A percentile compares a stretch with the other conserved stretches of the same genome.
These are phyloP conservation scores for Candida sithepensis DNA, from an alignment of 805 yeast genomes.

Conservation along the genomic window DNA sequence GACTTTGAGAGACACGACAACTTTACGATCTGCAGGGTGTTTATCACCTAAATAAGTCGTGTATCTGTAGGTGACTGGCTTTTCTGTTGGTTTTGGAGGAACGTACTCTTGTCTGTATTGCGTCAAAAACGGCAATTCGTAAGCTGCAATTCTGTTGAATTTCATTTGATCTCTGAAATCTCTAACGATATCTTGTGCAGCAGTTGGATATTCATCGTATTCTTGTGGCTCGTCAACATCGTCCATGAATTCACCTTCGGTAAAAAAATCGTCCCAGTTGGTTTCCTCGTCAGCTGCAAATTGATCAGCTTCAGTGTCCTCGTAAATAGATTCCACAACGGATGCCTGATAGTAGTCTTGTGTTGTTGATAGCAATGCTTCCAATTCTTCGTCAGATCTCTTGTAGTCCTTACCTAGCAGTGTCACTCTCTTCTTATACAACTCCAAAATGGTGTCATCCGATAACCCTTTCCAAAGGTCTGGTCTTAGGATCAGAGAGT, in stretches of 20 bases:
- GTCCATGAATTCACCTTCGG: conserved; percentile 30
- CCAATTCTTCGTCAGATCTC: conserved; percentile 49
- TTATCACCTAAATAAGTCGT: conserved; percentile 71
- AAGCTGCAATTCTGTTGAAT: conserved; percentile 80
- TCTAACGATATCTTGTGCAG: conserved; percentile 67
- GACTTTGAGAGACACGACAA: conserved; percentile 54
- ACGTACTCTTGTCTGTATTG: conserved; percentile 69
- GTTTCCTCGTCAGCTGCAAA: conserved; percentile 37
- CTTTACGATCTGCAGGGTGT: conserved; percentile 68
- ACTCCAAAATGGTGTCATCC: conserved; percentile 54
- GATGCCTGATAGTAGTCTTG: conserved; percentile 25
- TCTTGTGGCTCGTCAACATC: conserved; percentile 38
- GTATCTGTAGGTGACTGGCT: conserved; percentile 66
- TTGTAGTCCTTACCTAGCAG: conserved; percentile 50
- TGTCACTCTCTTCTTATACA: conserved; percentile 54
- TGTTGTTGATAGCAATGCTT: conserved; percentile 50
- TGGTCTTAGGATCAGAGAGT: conserved; percentile 52
- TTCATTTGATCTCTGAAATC: conserved; percentile 74
- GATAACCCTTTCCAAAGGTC: conserved; percentile 69
- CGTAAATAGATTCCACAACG: conserved; percentile 27
- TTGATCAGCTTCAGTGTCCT: conserved; percentile 43
- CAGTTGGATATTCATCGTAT: conserved; percentile 63
- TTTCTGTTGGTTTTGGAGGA: conserved; percentile 39
- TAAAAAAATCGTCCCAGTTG: conserved; percentile 38
- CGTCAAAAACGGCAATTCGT: conserved; percentile 82